Evolutionary conservation across 306 rosid species (phyloP).

Genomic region (Quercus rubra): DNA sequence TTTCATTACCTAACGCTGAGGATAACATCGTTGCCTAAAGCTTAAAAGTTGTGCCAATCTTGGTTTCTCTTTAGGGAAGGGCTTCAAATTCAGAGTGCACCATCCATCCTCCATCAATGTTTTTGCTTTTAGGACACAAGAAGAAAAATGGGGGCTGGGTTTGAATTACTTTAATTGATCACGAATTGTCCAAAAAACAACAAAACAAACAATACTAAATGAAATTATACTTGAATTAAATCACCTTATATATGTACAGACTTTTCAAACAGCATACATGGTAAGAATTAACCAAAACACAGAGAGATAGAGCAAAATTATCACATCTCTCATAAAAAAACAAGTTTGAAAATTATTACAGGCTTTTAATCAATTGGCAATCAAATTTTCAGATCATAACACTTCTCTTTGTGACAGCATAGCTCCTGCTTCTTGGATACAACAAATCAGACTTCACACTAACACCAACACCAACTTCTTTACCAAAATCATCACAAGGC

Average conservation of each 20-base stretch:
- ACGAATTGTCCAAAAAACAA: not conserved
- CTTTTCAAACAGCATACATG: not conserved
- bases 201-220: not conserved
- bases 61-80: too few species aligned
- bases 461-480: not conserved
- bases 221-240: not conserved
- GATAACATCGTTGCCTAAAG: too few species aligned
- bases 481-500: conserved; percentile 50
- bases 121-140: not conserved
- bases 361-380: not conserved
- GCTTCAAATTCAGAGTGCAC: too few species aligned
- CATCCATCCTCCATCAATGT: too few species aligned
- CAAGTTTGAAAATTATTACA: too few species aligned
- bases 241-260: not conserved
- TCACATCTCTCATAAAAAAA: not conserved
- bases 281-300: not conserved
- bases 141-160: not conserved
- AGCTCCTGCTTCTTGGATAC: conserved; percentile 68
- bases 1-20: too few species aligned
- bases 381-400: conserved; percentile 23
- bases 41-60: too few species aligned
- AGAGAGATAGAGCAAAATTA: not conserved
- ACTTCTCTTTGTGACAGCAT: conserved; percentile 42
- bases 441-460: conserved; percentile 16
- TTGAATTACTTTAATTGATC: not conserved